These are phyloP conservation scores for Neonectria neomacrospora DNA, from an alignment of 2,329 filamentous ascomycete genomes.

Conservation along the genomic window DNA sequence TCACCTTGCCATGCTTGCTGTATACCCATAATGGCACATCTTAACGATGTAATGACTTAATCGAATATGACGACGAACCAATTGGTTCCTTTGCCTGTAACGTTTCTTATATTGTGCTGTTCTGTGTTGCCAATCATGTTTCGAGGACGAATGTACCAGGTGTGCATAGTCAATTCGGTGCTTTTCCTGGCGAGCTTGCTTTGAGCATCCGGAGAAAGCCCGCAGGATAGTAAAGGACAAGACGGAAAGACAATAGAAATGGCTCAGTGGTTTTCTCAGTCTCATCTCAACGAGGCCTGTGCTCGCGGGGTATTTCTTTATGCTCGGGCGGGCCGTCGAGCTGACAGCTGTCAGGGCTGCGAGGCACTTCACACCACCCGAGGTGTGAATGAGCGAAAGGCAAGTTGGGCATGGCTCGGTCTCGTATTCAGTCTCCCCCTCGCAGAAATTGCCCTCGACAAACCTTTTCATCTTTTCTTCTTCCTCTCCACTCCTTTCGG, in stretches of 20 bases:
- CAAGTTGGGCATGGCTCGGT: background rate
- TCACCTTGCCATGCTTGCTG: background rate
- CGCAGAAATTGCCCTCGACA: background rate
- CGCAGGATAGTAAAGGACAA: background rate
- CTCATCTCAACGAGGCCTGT: background rate
- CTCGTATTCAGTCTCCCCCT: background rate
- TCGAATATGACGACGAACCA: background rate
- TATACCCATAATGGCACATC: background rate
- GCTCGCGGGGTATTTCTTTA: background rate
- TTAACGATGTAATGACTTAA: constrained; percentile 6
- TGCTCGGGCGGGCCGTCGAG: background rate
- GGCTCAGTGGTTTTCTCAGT: background rate
- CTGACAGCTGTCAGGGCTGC: background rate
- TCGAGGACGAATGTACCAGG: background rate
- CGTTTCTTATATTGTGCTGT: background rate
- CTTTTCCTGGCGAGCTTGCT: background rate
- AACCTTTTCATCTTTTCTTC: background rate
- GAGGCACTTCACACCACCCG: background rate
- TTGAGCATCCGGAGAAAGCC: background rate
- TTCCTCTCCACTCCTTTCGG: background rate
- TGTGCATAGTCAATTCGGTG: background rate
- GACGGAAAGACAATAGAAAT: background rate
- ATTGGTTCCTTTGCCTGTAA: background rate
- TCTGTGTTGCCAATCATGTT: background rate
- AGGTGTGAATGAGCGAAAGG: background rate